These are phyloP conservation scores for Rhinocladiella mackenziei DNA, from an alignment of 2,329 filamentous ascomycete species.

Conservation along the genomic window DNA sequence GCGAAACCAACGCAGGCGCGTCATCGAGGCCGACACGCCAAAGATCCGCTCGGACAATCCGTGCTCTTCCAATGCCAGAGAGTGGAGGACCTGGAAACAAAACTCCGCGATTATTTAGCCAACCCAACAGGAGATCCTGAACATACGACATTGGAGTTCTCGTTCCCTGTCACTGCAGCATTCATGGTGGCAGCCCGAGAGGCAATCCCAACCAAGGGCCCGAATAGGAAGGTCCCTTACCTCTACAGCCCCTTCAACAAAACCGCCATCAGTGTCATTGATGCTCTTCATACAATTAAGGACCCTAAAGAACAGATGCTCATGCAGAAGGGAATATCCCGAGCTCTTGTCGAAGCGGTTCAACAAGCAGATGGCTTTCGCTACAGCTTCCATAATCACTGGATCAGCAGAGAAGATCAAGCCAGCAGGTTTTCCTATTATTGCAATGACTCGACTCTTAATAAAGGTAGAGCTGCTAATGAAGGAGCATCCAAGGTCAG, in stretches of 20 bases:
- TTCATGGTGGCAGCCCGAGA: constrained; percentile 24
- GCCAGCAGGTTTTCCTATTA: constrained; percentile 28
- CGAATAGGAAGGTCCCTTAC: constrained; percentile 12
- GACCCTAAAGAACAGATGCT: constrained; percentile 23
- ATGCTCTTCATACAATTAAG: constrained; percentile 18
- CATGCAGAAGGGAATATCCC: constrained; percentile 25
- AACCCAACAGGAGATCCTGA: constrained; percentile 22
- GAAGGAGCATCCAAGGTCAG: constrained; percentile 18
- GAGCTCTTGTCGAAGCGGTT: constrained; percentile 22
- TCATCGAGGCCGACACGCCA: constrained; percentile 24
- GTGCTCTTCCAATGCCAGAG: constrained; percentile 22
- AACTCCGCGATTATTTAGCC: constrained; percentile 22
- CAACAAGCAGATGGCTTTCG: constrained; percentile 22
- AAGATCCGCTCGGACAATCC: constrained; percentile 26
- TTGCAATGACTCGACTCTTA: constrained; percentile 28
- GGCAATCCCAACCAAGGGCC: not conserved
- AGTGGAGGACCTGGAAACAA: constrained; percentile 22
- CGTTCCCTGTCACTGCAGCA: constrained; percentile 24
- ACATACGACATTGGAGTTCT: constrained; percentile 28
- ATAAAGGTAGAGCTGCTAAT: constrained; percentile 28
- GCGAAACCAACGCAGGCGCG: constrained; percentile 1
- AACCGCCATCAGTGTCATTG: constrained; percentile 25
- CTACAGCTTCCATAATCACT: constrained; percentile 30
- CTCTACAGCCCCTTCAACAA: constrained; percentile 21
- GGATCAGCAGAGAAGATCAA: constrained; percentile 28